Evolutionary conservation across 805 yeast genomes (phyloP), one percentile per base, ranked within the genome.

Genomic region (Scheffersomyces stipitis): DNA sequence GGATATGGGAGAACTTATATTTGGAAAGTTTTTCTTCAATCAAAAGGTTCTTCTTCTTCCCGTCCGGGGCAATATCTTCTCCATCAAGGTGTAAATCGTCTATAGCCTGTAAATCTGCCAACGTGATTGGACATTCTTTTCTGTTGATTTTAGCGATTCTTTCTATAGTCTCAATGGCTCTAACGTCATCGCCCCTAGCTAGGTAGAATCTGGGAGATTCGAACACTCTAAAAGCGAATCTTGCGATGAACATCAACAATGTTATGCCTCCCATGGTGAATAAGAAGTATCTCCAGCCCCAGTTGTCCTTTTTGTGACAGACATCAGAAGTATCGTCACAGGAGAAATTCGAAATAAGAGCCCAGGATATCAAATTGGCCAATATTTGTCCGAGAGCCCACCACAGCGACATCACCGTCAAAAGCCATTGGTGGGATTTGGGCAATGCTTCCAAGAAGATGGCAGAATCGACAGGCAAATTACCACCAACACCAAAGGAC

Each of bases 361-460:
- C 82, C 83, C 83, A 79, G 6, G 80, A 71, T 20, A 77, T 48
- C 18, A 77, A 58, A 24, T 65, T 64, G 13, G 80, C 73, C 30
- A 78, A 57, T 1, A 79, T 68, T 52, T 79, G 83, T 14, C 83
- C 84, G 27, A 79, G 62, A 30, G 82, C 80, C 85, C 84, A 79
- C 76, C 50, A 51, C 5, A 40, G 30, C 16, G 52, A 47, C 50
- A 51, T 46, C 20, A 49, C 45, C 4, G 54, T 52, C 40, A 53
- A 49, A 16, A 54, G 45, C 60, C 60, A 54, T 26, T 52, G 52
- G 31, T 54, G 49, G 12, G 38, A 41, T 6, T 47, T 37, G 3
- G 58, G 58, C 9, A 54, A 46, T 5, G 58, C 52, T 34, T 54
- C 60, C 37, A 54, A 44, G 34, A 54, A 54, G 16, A 54, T 52